phyloP scores from a whole-genome alignment of 305 asterid genomes.

The Fraxinus sp. region DNA sequence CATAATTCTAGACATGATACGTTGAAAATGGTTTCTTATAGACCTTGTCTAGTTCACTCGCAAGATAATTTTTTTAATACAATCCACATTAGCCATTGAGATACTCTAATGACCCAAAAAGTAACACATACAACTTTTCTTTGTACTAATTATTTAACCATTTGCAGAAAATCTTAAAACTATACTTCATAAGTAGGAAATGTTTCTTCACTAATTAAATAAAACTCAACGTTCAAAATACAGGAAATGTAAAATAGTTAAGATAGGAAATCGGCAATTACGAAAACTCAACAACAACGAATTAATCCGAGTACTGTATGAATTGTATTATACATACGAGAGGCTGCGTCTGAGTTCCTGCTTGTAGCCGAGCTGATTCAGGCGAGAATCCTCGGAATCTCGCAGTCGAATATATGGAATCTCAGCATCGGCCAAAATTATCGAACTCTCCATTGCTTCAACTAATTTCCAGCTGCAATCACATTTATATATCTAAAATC shows the following conservation, averaged over 20 bases:
- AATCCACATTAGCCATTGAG: not conserved
- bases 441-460: conserved; percentile 22
- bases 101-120: not conserved
- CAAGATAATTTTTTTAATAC: not conserved
- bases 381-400: conserved; percentile 37
- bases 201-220: not conserved
- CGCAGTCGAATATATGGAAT: conserved; percentile 28
- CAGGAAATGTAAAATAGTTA: not conserved
- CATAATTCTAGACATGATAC: not conserved
- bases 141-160: no score
- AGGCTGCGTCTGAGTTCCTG: conserved; percentile 62
- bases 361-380: conserved; percentile 59
- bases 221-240: not conserved
- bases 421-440: not conserved
- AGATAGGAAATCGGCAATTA: not conserved
- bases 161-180: no score
- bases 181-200: no score
- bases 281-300: not conserved
- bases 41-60: not conserved
- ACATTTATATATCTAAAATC: not conserved
- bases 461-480: not conserved
- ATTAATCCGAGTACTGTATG: not conserved
- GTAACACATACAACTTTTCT: not conserved
- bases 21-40: not conserved
- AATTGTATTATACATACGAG: conserved; percentile 36